Evolutionary conservation across 768 basidiomycete genomes (phyloP).

Genomic region (Psilocybe sp.): DNA sequence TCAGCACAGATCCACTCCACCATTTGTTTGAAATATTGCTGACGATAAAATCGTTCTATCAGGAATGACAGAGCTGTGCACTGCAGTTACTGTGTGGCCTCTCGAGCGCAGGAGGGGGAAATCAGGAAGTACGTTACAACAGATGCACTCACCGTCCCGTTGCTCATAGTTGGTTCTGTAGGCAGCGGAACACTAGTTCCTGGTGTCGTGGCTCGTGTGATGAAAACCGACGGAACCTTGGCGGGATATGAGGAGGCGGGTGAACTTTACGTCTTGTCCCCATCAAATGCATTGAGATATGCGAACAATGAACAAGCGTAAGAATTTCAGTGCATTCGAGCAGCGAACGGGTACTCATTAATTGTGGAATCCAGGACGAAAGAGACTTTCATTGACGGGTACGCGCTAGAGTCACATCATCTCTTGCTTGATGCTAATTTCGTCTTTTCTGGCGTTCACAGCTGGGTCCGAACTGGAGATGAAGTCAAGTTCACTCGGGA

Average conservation of each 20-base stretch:
- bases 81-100: conserved; percentile 48
- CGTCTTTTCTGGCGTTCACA: conserved; percentile 17
- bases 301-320: conserved; percentile 60
- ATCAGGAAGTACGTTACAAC: conserved; percentile 40
- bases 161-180: conserved; percentile 6
- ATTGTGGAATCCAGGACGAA: conserved; percentile 44
- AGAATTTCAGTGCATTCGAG: conserved; percentile 18
- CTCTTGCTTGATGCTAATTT: neutral
- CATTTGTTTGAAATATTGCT: neutral
- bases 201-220: conserved; percentile 50
- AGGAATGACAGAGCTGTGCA: conserved; percentile 70
- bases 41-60: neutral
- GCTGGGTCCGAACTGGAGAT: conserved; percentile 72
- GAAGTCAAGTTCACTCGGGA: conserved; percentile 54
- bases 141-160: too few relatives aligned
- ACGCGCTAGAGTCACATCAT: conserved; percentile 9
- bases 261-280: conserved; percentile 54
- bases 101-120: conserved; percentile 44
- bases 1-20: conserved; percentile 15
- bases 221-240: conserved; percentile 55
- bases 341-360: neutral
- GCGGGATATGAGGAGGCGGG: conserved; percentile 57
- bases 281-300: conserved; percentile 56
- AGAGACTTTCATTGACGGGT: conserved; percentile 71
- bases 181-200: conserved; percentile 56